Base-by-base conservation (phyloP, 2,329 filamentous ascomycete species). In the Alternaria gansuensis region DNA sequence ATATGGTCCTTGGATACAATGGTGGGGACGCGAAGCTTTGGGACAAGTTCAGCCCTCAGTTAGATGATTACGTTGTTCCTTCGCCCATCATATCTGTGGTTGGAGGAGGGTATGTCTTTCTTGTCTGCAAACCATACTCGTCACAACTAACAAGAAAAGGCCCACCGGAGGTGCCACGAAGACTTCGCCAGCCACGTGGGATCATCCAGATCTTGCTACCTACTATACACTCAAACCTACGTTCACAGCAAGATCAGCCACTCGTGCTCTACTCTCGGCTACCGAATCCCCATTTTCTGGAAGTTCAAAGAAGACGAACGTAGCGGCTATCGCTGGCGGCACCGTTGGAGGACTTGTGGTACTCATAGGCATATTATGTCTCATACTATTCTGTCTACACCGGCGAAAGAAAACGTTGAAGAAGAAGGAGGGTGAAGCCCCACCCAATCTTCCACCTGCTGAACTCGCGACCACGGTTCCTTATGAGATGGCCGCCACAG, bases 1-100 rank as follows among this genome's bases (percentile, higher is more conserved):
- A 85, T 59, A 75, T 85, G 57, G 82, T 87, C 65, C 72, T 87
- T 24, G 82, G 85, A 23, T 77, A 82, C 53, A 82, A 83, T 31
- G 84, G 83, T 49, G 57, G 51, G 8, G 68, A 76, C 5, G 74
- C 80, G 37, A 75, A 80, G 24, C 78, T 80, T 9, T 88, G 86
- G 86, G 79, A 82, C 57, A 75, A 81, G 9, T 88, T 81, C 63
- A 73, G 79, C 23, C 78, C 83, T 1, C 81, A 81, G 34, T 76
- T 86, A 10, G 82, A 82, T 7, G 74, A 74, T 5, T 88, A 88
- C 69, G 68, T 71, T n/a, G 84, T 88, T 4, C 86, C 86, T 4
- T 75, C 78, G 5, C 80, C 80, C 26, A 77, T 88, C 9, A 72
- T 82, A 33, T 70, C 80, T 36, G 81, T 79, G 4, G 79, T 88